Evolutionary conservation across 2,329 filamentous ascomycete genomes (phyloP), one percentile per base, ranked within the genome.

Genomic region (Teratosphaeria pseudoeucalypti): DNA sequence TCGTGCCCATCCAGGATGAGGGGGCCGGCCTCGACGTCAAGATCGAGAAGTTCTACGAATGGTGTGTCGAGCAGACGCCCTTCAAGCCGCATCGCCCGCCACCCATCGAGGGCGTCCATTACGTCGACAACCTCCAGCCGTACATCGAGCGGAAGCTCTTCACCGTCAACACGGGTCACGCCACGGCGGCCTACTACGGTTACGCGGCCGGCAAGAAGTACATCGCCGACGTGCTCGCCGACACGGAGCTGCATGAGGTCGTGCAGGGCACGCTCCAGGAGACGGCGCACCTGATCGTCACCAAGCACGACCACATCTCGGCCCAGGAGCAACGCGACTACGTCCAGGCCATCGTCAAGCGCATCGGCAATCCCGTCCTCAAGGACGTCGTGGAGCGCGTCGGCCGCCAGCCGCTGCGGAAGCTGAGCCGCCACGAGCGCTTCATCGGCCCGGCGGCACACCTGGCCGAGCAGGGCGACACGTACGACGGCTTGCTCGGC

Each of bases 121-220:
- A 90, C 85, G 94, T 97, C 61, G 85, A 90, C 65, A 82, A 97
- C 77, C 85, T 99, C 34, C 83, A 86, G 72, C 94, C 94, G 60
- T 99, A 92, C 79, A 97, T 99, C 70, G 94, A 99, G 85, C 92
- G 94, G 76, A 99, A 99, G 84, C 86, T 99, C 65, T 99, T 92
- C 82, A 99, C 94, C 26, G 92, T 99, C 82, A 99, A 99, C 84
- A 99, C 94, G 26, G 89, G 91, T 59, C 94, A 99, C 74, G 94
- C 94, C 61, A 95, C 92, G 7, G 92, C 92, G 23, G 92, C 94
- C 61, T 97, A 97, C 83, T 92, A 94, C 76, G 92, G 92, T 58
- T 89, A 95, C 82, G 83, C 91, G 78, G 83, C 86, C 66, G 86
- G 89, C 71, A 92, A 95, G 82, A 81, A 84, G 71, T 95, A 88